Evolutionary conservation across 805 yeast species (phyloP).

Genomic region (Teunomyces funiuensis): DNA sequence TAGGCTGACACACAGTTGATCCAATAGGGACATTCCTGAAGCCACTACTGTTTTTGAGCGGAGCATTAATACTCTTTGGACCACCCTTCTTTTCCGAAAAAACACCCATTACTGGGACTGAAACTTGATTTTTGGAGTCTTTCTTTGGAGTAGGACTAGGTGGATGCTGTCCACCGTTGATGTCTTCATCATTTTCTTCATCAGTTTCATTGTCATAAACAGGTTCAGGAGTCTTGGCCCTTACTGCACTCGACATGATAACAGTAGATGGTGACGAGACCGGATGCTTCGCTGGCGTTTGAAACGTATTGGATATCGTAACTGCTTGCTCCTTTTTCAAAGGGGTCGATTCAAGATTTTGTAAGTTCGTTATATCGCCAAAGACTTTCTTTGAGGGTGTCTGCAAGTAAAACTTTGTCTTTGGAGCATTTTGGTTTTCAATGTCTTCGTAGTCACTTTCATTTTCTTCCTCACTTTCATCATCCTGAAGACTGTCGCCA

Average conservation of each 20-base stretch:
- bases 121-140: conserved; percentile 14
- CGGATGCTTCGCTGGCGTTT: conserved; percentile 34
- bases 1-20: not conserved
- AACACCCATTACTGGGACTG: conserved; percentile 39
- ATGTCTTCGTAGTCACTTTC: conserved; percentile 18
- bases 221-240: conserved; percentile 8
- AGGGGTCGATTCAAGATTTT: conserved; percentile 12
- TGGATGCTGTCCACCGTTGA: conserved; percentile 15
- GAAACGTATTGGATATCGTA: conserved; percentile 15
- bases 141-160: conserved; percentile 43
- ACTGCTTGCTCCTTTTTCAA: conserved; percentile 7
- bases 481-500: conserved; percentile 14
- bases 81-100: conserved; percentile 28
- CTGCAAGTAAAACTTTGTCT: conserved; percentile 18
- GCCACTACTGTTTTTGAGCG: not conserved
- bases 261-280: conserved; percentile 45
- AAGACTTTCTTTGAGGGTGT: conserved; percentile 36
- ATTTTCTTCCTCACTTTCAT: conserved; percentile 10
- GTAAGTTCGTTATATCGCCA: conserved; percentile 24
- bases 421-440: conserved; percentile 10
- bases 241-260: conserved; percentile 33
- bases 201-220: conserved; percentile 8
- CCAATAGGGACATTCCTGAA: not conserved
- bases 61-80: conserved; percentile 1
- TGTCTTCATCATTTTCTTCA: conserved; percentile 9